Conservation (phyloP, 192 early-diverging fungal genomes). For the Paraglomus occultum region DNA sequence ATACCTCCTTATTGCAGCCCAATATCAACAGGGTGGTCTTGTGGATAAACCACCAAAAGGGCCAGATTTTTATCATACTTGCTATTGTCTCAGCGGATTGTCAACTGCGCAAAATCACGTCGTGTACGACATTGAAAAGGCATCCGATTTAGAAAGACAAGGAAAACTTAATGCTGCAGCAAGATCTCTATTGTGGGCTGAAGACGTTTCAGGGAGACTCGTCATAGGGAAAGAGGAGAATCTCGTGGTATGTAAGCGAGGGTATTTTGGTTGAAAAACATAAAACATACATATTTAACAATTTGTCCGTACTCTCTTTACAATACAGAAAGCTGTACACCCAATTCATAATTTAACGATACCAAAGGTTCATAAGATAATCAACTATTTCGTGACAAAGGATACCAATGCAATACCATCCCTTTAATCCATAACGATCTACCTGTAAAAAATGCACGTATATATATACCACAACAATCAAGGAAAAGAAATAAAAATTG, state of each 20-base stretch:
- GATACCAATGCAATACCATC: not conserved
- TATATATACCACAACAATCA: too few species aligned
- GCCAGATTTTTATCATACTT: slow-evolving; percentile 93
- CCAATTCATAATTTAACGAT: slow-evolving; percentile 70
- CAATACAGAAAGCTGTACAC: slow-evolving; percentile 57
- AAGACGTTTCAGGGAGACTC: slow-evolving; percentile 26
- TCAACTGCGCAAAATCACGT: slow-evolving; percentile 80
- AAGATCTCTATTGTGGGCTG: slow-evolving; percentile 44
- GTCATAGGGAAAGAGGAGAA: slow-evolving; percentile 54
- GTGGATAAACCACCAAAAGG: slow-evolving; percentile 86
- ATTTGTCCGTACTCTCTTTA: not conserved
- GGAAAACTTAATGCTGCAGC: slow-evolving; percentile 36
- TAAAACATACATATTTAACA: not conserved
- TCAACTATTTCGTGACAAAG: slow-evolving; percentile 49
- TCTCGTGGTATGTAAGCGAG: slow-evolving; percentile 39
- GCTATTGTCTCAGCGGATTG: slow-evolving; percentile 86
- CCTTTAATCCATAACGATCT: too few species aligned
- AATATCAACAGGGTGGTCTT: slow-evolving; percentile 75
- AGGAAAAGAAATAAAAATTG: too few species aligned
- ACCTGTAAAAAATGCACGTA: too few species aligned
- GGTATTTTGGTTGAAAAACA: not conserved
- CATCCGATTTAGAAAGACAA: slow-evolving; percentile 25
- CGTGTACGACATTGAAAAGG: slow-evolving; percentile 34
- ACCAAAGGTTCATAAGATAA: slow-evolving; percentile 42
- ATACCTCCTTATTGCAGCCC: slow-evolving; percentile 88